These are phyloP conservation scores for Athelia sp. DNA, from an alignment of 1,284 basidiomycete species.

Conservation along the genomic window DNA sequence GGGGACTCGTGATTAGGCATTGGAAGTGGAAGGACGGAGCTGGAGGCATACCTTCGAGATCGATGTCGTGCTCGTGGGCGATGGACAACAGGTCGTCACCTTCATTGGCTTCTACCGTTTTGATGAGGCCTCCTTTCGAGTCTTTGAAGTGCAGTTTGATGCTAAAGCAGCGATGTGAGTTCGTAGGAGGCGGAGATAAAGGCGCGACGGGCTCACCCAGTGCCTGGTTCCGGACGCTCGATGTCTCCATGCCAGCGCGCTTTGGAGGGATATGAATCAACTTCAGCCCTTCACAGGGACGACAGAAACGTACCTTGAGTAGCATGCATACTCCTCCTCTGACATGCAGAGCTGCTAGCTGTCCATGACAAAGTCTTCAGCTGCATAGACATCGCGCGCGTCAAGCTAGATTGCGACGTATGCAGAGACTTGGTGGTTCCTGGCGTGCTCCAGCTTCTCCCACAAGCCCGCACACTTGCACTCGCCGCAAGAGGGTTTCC, in stretches of 20 bases:
- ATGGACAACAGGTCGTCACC: slow-evolving; percentile 91
- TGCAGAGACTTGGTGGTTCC: too few species aligned
- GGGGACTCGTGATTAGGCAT: slow-evolving; percentile 8
- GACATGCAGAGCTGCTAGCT: too few species aligned
- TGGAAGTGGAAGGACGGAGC: background rate
- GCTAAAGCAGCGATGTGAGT: slow-evolving; percentile 32
- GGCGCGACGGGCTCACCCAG: slow-evolving; percentile 52
- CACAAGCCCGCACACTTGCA: too few species aligned
- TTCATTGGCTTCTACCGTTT: slow-evolving; percentile 89
- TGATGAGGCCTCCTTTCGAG: slow-evolving; percentile 77
- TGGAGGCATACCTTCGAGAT: slow-evolving; percentile 79
- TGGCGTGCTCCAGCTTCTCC: too few species aligned
- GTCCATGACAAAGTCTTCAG: too few species aligned
- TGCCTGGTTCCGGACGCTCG: slow-evolving; percentile 45
- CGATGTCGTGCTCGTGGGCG: slow-evolving; percentile 95
- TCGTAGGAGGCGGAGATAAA: slow-evolving; percentile 2
- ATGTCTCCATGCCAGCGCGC: slow-evolving; percentile 33
- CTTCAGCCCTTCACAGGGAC: too few species aligned
- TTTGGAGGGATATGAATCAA: background rate
- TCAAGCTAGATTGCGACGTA: too few species aligned
- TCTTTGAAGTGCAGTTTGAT: slow-evolving; percentile 90
- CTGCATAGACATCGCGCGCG: too few species aligned
- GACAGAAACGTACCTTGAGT: too few species aligned
- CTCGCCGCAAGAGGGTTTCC: too few species aligned
- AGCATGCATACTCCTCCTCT: too few species aligned